Conservation (phyloP, 352 stramenopile genomes). For the Phytophthora megakarya region DNA sequence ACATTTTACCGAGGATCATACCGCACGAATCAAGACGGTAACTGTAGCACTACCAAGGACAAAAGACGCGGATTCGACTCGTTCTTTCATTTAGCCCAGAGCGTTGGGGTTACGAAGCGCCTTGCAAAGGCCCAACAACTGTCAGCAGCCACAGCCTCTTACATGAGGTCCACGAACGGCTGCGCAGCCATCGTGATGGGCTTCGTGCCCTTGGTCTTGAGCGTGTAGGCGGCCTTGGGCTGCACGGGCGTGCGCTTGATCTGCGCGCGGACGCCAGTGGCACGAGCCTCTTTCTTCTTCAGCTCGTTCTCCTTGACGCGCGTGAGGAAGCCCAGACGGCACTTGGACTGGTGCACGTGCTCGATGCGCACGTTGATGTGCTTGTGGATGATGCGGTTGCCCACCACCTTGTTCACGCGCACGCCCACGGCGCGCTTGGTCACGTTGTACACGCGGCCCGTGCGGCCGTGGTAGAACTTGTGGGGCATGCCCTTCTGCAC, state of each 20-base stretch:
- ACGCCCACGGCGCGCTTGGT: slow-evolving; percentile 98
- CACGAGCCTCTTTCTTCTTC: slow-evolving; percentile 96
- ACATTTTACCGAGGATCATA: neutral
- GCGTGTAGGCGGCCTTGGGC: slow-evolving; percentile 96
- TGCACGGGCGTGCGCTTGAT: slow-evolving; percentile 96
- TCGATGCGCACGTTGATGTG: slow-evolving; percentile 99
- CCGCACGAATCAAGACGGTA: too few relatives aligned
- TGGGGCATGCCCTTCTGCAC: slow-evolving; percentile 99
- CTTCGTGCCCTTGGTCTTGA: slow-evolving; percentile 88
- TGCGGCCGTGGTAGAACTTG: slow-evolving; percentile 99
- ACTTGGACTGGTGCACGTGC: slow-evolving; percentile 99
- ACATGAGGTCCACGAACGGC: slow-evolving; percentile 99
- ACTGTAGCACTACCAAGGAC: too few relatives aligned
- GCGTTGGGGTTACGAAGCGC: slow-evolving; percentile 34
- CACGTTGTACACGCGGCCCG: slow-evolving; percentile 99
- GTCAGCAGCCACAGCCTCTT: slow-evolving; percentile 57
- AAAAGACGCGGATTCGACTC: slow-evolving; percentile 42
- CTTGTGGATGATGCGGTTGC: slow-evolving; percentile 99
- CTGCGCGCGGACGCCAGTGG: slow-evolving; percentile 88
- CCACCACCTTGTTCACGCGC: slow-evolving; percentile 99
- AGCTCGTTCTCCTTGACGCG: slow-evolving; percentile 98
- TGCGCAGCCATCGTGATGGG: slow-evolving; percentile 97
- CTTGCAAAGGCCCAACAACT: slow-evolving; percentile 23
- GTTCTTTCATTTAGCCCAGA: slow-evolving; percentile 48
- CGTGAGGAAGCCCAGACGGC: slow-evolving; percentile 97